A percentile compares a stretch with the other conserved stretches of the same genome.
phyloP scores from a whole-genome alignment of 2,329 filamentous ascomycete species.

The Penicillium sclerotiorum region DNA sequence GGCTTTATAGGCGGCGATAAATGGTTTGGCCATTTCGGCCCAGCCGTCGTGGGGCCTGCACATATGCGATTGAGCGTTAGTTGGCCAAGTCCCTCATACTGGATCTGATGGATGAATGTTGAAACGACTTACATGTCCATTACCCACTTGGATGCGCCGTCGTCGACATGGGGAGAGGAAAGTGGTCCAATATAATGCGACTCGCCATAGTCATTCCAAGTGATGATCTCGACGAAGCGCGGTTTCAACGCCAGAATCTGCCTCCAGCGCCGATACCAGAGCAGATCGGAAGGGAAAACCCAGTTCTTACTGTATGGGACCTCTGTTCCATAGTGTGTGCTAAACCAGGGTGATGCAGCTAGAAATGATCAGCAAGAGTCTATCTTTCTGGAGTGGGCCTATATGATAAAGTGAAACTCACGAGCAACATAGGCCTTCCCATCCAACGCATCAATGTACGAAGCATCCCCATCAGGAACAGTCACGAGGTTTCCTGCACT shows the following conservation, averaged over 20 bases:
- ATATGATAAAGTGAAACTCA: too few species aligned
- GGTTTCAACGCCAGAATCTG: slow-evolving; percentile 50
- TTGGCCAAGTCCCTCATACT: too few species aligned
- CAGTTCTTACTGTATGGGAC: slow-evolving; percentile 56
- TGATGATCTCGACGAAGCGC: slow-evolving; percentile 52
- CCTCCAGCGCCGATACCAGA: slow-evolving; percentile 49
- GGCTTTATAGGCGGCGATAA: slow-evolving; percentile 57
- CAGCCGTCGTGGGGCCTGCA: slow-evolving; percentile 55
- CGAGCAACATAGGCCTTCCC: slow-evolving; percentile 55
- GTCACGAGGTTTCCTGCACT: slow-evolving; percentile 42
- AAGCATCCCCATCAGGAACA: slow-evolving; percentile 43
- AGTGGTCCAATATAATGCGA: slow-evolving; percentile 58
- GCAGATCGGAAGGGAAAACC: slow-evolving; percentile 49
- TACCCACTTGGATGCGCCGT: slow-evolving; percentile 52
- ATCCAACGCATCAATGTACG: slow-evolving; percentile 35
- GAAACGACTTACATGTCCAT: slow-evolving; percentile 48
- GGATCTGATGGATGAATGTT: neutral
- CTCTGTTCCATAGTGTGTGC: slow-evolving; percentile 51
- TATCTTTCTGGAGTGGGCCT: too few species aligned
- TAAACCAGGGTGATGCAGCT: slow-evolving; percentile 56
- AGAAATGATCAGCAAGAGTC: too few species aligned
- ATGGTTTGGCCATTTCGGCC: slow-evolving; percentile 58
- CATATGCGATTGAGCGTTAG: too few species aligned
- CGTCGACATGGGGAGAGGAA: slow-evolving; percentile 41
- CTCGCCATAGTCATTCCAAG: slow-evolving; percentile 59